Evolutionary conservation across 2,329 filamentous ascomycete species (phyloP), one percentile per base, ranked within the genome.

Genomic region (Penicillium sp.): DNA sequence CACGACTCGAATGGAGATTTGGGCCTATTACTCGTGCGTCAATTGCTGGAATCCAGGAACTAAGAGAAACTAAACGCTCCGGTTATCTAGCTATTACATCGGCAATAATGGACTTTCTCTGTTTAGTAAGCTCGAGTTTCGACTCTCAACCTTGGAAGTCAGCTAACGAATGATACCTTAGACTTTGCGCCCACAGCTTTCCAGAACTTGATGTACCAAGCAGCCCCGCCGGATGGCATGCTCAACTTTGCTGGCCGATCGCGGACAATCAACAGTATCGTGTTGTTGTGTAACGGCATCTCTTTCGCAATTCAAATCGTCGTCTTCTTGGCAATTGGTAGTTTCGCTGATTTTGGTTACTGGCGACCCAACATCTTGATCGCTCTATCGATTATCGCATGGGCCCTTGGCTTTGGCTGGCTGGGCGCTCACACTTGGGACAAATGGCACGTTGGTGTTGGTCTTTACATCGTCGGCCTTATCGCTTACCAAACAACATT

Each of bases 401-500:
- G 80, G 68, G 85, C 72, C 31, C 80, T 87, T 58, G 86, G 85
- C 1, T 89, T 89, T 59, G 85, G 79, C 48, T 89, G 86, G 84
- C 70, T 89, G 1, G 85, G 85, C 20, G 85, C 89, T 0, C 84
- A 88, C 55, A 81, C 79, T 0, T 70, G 80, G 15, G 75, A 78
- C 3, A 77, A 85, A 66, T 89, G 87, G 87, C 77, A 81, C 46
- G 73, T 79, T 8, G 87, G 77, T 0, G 78, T 83, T 0, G 86
- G 81, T 0, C 69, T 89, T 15, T 89, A 89, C 67, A 85, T 89
- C 53, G 80, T 88, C 15, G 86, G 85, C 29, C 58, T 88, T 41
- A 85, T 89, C 58, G 81, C 82, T 1, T 89, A 88, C 62, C 85
- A 88, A 69, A 81, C 86, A 2, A 86, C 84, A 0, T 74, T 88